phyloP scores from a whole-genome alignment of 805 yeast genomes.

The Candida sonorensis region DNA sequence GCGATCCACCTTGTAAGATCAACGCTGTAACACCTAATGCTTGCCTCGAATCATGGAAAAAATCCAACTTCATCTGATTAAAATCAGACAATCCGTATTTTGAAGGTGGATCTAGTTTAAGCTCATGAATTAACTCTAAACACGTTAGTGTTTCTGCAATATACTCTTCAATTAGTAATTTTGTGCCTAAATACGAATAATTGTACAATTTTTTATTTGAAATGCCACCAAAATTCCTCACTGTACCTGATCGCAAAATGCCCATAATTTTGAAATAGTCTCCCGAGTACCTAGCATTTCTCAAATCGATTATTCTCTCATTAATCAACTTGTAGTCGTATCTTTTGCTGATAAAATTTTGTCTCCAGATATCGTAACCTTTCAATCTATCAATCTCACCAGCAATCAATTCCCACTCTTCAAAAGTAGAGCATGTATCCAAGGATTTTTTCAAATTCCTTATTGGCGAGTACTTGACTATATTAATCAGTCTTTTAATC shows the following conservation, averaged over 20 bases:
- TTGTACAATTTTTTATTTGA: constrained; percentile 73
- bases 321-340: constrained; percentile 82
- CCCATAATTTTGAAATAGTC: constrained; percentile 58
- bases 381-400: constrained; percentile 41
- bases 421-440: constrained; percentile 48
- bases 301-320: constrained; percentile 58
- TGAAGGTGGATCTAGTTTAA: constrained; percentile 21
- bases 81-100: constrained; percentile 33
- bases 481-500: constrained; percentile 26
- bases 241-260: constrained; percentile 70
- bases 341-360: constrained; percentile 70
- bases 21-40: constrained; percentile 88
- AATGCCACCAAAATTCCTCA: constrained; percentile 89
- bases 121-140: constrained; percentile 51
- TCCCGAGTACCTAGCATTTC: constrained; percentile 50
- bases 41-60: constrained; percentile 80
- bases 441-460: constrained; percentile 13
- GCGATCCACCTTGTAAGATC: constrained; percentile 88
- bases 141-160: constrained; percentile 68
- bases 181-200: constrained; percentile 83
- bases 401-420: constrained; percentile 63
- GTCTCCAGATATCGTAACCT: constrained; percentile 64
- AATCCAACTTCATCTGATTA: constrained; percentile 58
- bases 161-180: constrained; percentile 80
- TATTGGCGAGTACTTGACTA: constrained; percentile 15